phyloP scores from a whole-genome alignment of 169 alveolate species.

The Miamiensis avidus region DNA sequence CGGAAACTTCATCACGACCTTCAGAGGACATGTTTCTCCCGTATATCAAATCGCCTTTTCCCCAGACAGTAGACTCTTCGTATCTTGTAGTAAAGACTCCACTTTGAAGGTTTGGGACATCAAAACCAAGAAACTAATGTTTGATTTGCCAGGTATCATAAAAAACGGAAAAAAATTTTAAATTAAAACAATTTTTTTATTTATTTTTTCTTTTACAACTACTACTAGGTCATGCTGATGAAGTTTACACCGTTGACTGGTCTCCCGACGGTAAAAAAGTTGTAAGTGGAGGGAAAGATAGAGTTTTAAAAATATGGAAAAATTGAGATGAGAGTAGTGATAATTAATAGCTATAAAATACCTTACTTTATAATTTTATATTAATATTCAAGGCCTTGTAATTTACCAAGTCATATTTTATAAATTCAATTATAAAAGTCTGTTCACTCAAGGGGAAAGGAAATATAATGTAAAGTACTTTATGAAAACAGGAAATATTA shows the following conservation, averaged over 20 bases:
- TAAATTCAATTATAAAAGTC: too few relatives aligned
- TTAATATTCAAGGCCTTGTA: too few relatives aligned
- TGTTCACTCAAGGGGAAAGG: too few relatives aligned
- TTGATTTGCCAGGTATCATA: constrained; percentile 87
- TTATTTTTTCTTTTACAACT: not conserved
- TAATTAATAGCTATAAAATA: too few relatives aligned
- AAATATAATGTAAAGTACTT: too few relatives aligned
- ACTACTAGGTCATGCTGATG: constrained; percentile 98
- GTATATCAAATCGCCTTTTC: constrained; percentile 98
- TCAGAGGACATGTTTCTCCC: constrained; percentile 98
- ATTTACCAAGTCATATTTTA: too few relatives aligned
- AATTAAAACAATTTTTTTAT: too few relatives aligned
- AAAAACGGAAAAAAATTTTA: too few relatives aligned
- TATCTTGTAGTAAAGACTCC: constrained; percentile 95
- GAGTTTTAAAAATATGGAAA: constrained; percentile 91
- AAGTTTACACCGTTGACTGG: constrained; percentile 98
- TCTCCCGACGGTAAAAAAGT: constrained; percentile 95
- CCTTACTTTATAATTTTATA: too few relatives aligned
- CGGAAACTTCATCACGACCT: constrained; percentile 91
- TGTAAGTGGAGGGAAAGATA: constrained; percentile 94
- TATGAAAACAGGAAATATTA: too few relatives aligned
- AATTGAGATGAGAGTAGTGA: constrained; percentile 68
- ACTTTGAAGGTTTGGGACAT: constrained; percentile 96
- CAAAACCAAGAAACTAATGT: constrained; percentile 90
- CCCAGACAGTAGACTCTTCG: constrained; percentile 95